Evolutionary conservation across 495 filamentous ascomycete genomes (phyloP), one percentile per base, ranked within the genome.

Genomic region (Penicillium cataractarum): DNA sequence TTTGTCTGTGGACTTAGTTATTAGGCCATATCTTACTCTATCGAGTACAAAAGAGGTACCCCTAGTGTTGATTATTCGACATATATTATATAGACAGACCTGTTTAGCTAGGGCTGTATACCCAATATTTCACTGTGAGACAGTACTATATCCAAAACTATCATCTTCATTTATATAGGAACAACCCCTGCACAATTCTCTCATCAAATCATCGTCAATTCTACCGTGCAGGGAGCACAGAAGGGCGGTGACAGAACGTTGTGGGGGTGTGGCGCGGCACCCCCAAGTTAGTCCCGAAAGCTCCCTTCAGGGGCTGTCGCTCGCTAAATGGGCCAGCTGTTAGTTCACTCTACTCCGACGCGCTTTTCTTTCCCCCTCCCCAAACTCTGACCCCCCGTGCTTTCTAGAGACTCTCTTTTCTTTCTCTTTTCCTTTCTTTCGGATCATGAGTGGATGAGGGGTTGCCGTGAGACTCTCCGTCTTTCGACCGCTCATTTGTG

Each of bases 291-390:
- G 63, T 70, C 73, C 70, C 72, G 62, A 75, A 37, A 71, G 71
- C 72, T 70, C 68, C 65, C 63, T 65, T 78, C 76, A 78, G 77
- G 78, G 78, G 76, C 42, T 46, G n/a, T 44, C 49, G 72, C 76
- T 77, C 76, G 78, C 75, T 77, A 76, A 73, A 70, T 67, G 66
- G 61, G 63, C 71, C 69, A 71, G 66, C 66, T 78, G 74, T 74
- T 74, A 69, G 62, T 69, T 62, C n/a, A 65, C 61, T 60, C 67
- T 17, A 39, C 65, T 2, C 2, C 3, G 40, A 22, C 55, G 64
- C 62, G 62, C 64, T 71, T 49, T 63, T 61, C 67, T 54, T 69
- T 67, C 64, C 52, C 60, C 49, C 53, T 31, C n/a, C 24, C 42
- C 50, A 42, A 29, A 50, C 50, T 35, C 8, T 22, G 24, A 26